Base-by-base conservation (phyloP, 331 rosid species). In the Stylosanthes scabra region DNA sequence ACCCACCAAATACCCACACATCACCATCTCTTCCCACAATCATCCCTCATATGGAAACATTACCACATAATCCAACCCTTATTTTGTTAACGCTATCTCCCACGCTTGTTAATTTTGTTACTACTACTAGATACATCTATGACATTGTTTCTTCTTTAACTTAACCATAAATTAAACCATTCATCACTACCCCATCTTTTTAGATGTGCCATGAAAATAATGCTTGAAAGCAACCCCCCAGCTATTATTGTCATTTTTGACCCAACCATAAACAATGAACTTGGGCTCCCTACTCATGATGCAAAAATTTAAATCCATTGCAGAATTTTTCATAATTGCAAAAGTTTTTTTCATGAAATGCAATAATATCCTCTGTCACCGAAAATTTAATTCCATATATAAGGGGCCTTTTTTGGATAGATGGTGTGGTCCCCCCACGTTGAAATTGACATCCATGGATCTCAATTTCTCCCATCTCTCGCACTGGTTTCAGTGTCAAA, bases 401-500 rank as follows among this genome's bases (percentile, higher is more conserved):
- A 44, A 44, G 49, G 49, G n/a, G 14, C 11, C 31, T 79, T 79
- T 71, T 3, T 34, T 4, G 39, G 44, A 41, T 68, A 2, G 29
- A 63, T 59, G 71, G 66, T 3, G 71, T 77, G 85, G 81, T 64
- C 85, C 85, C 85, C 85, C 85, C 2, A 68, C 15, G 0, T 59
- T 59, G 81, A 80, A 63, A 77, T 60, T 29, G 84, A 74, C 81
- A n/a, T 61, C 79, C 68, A 66, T 66, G 14, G 56, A 66, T 74
- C 67, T 31, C 39, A 34, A 34, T 34, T 34, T 34, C 39, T 34
- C 39, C 39, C 39, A 34, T 34, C 39, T 34, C 6, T 34, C 39
- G 4, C 77, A 66, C 55, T 66, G 63, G 40, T 70, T 56, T 58
- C 61, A 74, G 72, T 59, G 83, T 65, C 76, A 81, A 74, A 56